A percentile compares a stretch with the other conserved stretches of the same genome.
Conservation (phyloP, 2,329 filamentous ascomycete species). For the Beauveria asiatica region DNA sequence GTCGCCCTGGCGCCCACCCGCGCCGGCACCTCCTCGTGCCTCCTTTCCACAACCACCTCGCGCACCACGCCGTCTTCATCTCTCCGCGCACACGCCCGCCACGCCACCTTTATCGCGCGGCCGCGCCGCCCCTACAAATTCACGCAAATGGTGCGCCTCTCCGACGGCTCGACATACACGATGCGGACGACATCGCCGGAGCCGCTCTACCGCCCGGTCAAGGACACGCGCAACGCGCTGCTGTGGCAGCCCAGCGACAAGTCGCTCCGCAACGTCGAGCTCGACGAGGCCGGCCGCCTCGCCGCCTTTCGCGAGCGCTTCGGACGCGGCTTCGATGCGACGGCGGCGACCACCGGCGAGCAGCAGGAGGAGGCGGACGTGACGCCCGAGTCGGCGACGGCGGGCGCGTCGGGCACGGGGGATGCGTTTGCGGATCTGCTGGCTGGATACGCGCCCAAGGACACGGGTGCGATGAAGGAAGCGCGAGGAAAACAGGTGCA, state of each 20-base stretch:
- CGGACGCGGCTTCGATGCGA: slow-evolving; percentile 73
- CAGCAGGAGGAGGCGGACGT: slow-evolving; percentile 14
- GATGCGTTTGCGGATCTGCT: slow-evolving; percentile 42
- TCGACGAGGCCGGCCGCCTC: slow-evolving; percentile 87
- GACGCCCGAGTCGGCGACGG: slow-evolving; percentile 21
- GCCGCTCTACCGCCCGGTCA: slow-evolving; percentile 51
- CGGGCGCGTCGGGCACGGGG: slow-evolving; percentile 16
- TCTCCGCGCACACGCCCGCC: slow-evolving; percentile 53
- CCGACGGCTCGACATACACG: slow-evolving; percentile 79
- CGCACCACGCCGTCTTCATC: slow-evolving; percentile 16
- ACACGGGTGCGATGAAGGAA: slow-evolving; percentile 26
- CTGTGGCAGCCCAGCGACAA: slow-evolving; percentile 84
- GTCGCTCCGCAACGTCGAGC: slow-evolving; percentile 78
- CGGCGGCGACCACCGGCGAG: slow-evolving; percentile 16
- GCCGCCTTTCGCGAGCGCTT: slow-evolving; percentile 79
- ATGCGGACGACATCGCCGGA: slow-evolving; percentile 67
- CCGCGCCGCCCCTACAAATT: slow-evolving; percentile 93
- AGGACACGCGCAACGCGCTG: slow-evolving; percentile 82
- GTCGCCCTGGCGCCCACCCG: slow-evolving; percentile 22
- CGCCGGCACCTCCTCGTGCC: slow-evolving; percentile 16
- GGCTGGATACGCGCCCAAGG: slow-evolving; percentile 37
- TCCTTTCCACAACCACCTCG: slow-evolving; percentile 18
- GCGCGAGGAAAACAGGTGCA: slow-evolving; percentile 33
- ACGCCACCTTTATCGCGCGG: slow-evolving; percentile 77
- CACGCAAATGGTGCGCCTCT: slow-evolving; percentile 90